These are phyloP conservation scores for Thalassiosira allenii DNA, from an alignment of 352 stramenopile species.

Conservation along the genomic window DNA sequence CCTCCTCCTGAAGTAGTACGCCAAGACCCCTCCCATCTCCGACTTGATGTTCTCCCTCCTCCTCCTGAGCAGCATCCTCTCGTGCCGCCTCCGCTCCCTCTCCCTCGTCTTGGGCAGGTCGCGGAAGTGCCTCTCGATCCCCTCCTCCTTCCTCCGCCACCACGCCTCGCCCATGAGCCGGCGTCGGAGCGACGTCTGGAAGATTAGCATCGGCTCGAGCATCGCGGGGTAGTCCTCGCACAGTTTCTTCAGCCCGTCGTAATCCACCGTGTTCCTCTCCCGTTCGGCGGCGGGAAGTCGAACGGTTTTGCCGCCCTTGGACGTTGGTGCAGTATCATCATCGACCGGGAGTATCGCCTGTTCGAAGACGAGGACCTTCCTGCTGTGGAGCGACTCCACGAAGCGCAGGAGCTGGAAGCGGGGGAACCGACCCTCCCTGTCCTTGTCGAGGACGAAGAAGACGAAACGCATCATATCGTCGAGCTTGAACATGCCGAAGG, in stretches of 20 bases:
- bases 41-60: slow-evolving; percentile 21
- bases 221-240: slow-evolving; percentile 43
- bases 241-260: slow-evolving; percentile 16
- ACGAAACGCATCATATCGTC: slow-evolving; percentile 59
- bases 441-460: slow-evolving; percentile 58
- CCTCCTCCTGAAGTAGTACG: slow-evolving; percentile 29
- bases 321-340: not conserved
- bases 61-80: slow-evolving; percentile 40
- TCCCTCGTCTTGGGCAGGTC: slow-evolving; percentile 18
- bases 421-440: slow-evolving; percentile 33
- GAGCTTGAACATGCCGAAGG: slow-evolving; percentile 53
- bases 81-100: slow-evolving; percentile 7
- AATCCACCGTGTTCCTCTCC: slow-evolving; percentile 8
- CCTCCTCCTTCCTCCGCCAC: slow-evolving; percentile 37
- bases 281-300: slow-evolving; percentile 22
- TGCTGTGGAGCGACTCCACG: slow-evolving; percentile 46
- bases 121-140: slow-evolving; percentile 34
- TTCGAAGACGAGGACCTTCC: slow-evolving; percentile 32
- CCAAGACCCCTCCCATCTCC: slow-evolving; percentile 29
- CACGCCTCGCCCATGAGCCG: slow-evolving; percentile 55
- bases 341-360: slow-evolving; percentile 30
- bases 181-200: slow-evolving; percentile 44
- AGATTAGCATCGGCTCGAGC: slow-evolving; percentile 49
- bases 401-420: slow-evolving; percentile 46
- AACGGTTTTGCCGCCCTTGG: slow-evolving; percentile 7